phyloP scores from a whole-genome alignment of 306 rosid genomes.

The Inga laurina region DNA sequence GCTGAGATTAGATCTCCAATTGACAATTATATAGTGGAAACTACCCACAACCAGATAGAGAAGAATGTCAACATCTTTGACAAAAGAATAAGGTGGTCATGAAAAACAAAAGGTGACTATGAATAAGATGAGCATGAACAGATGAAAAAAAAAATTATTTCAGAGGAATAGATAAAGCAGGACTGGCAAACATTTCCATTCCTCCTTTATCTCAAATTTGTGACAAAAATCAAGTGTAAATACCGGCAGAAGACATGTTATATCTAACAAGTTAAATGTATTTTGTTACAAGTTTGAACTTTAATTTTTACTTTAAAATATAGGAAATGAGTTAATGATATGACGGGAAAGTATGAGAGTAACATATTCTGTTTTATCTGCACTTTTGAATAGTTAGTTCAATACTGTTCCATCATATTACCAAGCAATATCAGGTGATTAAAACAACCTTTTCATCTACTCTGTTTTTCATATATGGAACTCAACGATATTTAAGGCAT shows the following conservation, averaged over 20 bases:
- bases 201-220: not conserved
- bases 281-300: not conserved
- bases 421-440: conserved; percentile 15
- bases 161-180: not conserved
- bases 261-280: not conserved
- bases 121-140: too few species aligned
- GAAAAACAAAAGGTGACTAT: not conserved
- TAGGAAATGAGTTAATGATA: not conserved
- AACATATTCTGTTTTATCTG: not conserved
- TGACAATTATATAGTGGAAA: not conserved
- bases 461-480: conserved; percentile 13
- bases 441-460: not conserved
- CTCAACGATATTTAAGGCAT: not conserved
- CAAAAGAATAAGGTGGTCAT: not conserved
- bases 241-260: not conserved
- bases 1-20: not conserved
- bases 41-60: not conserved
- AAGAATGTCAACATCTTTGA: not conserved
- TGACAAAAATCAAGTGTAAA: not conserved
- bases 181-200: not conserved
- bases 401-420: conserved; percentile 3
- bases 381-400: not conserved
- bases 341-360: not conserved
- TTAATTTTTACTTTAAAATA: not conserved
- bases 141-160: not conserved